phyloP scores from a whole-genome alignment of 2,329 filamentous ascomycete genomes.

The Penicillium sp. region DNA sequence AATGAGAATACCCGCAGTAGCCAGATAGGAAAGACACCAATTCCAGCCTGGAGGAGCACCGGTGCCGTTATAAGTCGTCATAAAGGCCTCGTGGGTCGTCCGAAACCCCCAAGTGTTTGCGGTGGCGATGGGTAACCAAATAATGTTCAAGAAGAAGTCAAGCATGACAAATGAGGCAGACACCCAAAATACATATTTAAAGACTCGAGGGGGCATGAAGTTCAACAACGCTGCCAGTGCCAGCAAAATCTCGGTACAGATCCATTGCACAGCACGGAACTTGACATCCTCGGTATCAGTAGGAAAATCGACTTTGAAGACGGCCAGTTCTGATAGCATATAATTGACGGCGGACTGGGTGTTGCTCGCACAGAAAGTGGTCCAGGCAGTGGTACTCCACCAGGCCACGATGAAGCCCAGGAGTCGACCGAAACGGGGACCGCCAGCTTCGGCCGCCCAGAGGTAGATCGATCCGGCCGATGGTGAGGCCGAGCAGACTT shows the following conservation, averaged over 20 bases:
- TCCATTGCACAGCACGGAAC: slow-evolving; percentile 58
- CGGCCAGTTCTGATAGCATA: slow-evolving; percentile 52
- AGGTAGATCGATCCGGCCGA: slow-evolving; percentile 57
- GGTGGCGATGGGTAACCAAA: slow-evolving; percentile 56
- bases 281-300: slow-evolving; percentile 50
- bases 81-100: slow-evolving; percentile 54
- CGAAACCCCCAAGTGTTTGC: slow-evolving; percentile 54
- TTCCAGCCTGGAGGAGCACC: slow-evolving; percentile 55
- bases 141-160: slow-evolving; percentile 55
- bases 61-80: slow-evolving; percentile 55
- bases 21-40: slow-evolving; percentile 58
- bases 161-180: slow-evolving; percentile 50
- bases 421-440: slow-evolving; percentile 50
- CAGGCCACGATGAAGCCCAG: slow-evolving; percentile 58
- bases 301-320: slow-evolving; percentile 53
- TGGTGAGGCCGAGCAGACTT: slow-evolving; percentile 56
- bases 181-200: slow-evolving; percentile 44
- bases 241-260: slow-evolving; percentile 50
- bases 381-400: slow-evolving; percentile 60
- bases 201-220: slow-evolving; percentile 41
- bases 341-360: slow-evolving; percentile 50
- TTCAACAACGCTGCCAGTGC: slow-evolving; percentile 48
- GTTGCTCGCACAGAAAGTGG: slow-evolving; percentile 53
- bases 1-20: slow-evolving; percentile 56
- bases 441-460: slow-evolving; percentile 57